Evolutionary conservation across 1,284 basidiomycete genomes (phyloP), one percentile per base, ranked within the genome.

Genomic region (Moesziomyces antarcticus): DNA sequence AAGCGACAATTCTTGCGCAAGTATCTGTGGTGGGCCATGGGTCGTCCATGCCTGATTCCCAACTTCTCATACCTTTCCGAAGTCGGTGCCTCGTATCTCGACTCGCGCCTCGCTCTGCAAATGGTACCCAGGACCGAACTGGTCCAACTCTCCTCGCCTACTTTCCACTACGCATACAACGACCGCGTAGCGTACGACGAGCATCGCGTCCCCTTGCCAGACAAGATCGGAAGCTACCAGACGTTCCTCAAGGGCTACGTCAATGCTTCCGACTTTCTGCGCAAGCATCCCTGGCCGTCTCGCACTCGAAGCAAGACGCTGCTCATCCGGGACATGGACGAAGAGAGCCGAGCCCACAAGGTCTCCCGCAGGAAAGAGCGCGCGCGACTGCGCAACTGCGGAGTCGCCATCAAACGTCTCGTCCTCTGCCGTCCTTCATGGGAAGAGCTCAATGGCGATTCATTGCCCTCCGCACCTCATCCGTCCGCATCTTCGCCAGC

Each of bases 61-160:
- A 82, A 80, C 52, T 84, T 84, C 35, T 83, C 82, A 4, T 79
- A 79, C 27, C 59, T 82, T 9, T 90, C 89, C 3, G 90, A 92
- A 86, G 92, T 93, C 2, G 93, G 93, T 4, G 94, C 93, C 18
- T 94, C 92, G 5, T 85, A 94, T 44, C 86, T 97, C 10, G 93
- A 95, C 78, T 87, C 88, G 53, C 88, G 92, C 14, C 87, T 97
- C 35, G 86, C 88, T 35, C 85, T 94, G 7, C 85, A 91, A 77
- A 92, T 97, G 63, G 94, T 97, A 4, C 94, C 94, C 41, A 89
- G 89, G 25, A 96, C 94, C 1, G 89, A 93, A 77, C 87, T 96
- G 1, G 92, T 93, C 25, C 90, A 91, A 0, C 86, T 96, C 37
- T 91, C 92, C 14, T 93, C 77, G 20, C 77, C 77, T 1, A 65